These are phyloP conservation scores for Geotrichum histeridarum DNA, from an alignment of 1,139 yeast genomes.

Conservation along the genomic window DNA sequence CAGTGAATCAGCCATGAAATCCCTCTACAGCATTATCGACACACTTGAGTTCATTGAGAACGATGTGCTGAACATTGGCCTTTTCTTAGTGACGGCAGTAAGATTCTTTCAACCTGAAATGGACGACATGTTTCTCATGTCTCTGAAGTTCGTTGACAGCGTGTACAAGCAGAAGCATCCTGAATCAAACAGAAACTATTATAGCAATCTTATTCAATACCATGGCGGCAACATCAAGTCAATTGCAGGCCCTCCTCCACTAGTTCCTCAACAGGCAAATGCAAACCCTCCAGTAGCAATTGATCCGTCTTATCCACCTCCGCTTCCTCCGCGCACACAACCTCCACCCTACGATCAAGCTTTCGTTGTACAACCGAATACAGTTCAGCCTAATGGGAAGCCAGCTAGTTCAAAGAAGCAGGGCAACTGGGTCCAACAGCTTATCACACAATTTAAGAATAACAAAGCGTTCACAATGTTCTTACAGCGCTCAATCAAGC, in stretches of 20 bases:
- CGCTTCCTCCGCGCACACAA: not conserved
- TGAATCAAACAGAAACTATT: slow-evolving; percentile 30
- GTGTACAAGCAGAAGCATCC: slow-evolving; percentile 41
- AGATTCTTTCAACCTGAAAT: slow-evolving; percentile 40
- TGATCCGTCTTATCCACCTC: not conserved
- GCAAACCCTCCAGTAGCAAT: not conserved
- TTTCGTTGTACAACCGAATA: not conserved
- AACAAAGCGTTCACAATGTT: slow-evolving; percentile 20
- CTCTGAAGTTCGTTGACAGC: slow-evolving; percentile 43
- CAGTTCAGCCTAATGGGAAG: not conserved
- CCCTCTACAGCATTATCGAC: slow-evolving; percentile 25
- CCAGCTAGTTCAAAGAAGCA: not conserved
- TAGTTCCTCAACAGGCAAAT: not conserved
- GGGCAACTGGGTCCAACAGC: not conserved
- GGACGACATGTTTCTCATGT: slow-evolving; percentile 41
- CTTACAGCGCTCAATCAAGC: slow-evolving; percentile 28
- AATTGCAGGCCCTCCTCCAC: not conserved
- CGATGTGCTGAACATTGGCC: slow-evolving; percentile 43
- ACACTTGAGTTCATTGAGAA: slow-evolving; percentile 38
- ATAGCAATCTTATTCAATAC: slow-evolving; percentile 20
- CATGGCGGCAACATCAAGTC: not conserved
- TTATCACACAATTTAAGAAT: not conserved
- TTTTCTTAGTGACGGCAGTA: slow-evolving; percentile 41
- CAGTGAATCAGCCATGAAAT: not conserved
- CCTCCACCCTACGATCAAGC: not conserved